phyloP scores from a whole-genome alignment of 2,329 filamentous ascomycete genomes.

The Cladophialophora exuberans region DNA sequence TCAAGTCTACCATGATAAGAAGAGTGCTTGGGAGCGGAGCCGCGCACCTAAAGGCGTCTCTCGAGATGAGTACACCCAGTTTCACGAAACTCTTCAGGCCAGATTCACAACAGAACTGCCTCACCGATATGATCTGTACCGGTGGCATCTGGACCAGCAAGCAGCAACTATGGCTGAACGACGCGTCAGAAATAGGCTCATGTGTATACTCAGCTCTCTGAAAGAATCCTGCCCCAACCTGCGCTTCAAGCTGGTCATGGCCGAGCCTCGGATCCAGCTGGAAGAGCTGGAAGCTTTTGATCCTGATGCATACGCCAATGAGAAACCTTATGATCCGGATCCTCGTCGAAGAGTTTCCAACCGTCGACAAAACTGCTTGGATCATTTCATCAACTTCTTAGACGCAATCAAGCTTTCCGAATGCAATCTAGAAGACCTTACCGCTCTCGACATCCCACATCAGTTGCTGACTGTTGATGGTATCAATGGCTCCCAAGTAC shows the following conservation, averaged over 20 bases:
- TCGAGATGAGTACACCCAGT: conserved; percentile 18
- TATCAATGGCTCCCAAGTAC: conserved; percentile 1
- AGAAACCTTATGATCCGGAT: conserved; percentile 22
- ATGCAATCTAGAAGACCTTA: conserved; percentile 11
- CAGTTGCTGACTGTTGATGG: conserved; percentile 13
- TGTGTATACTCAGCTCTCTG: conserved; percentile 14
- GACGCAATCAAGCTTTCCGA: conserved; percentile 15
- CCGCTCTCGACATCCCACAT: conserved; percentile 22
- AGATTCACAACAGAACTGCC: conserved; percentile 23
- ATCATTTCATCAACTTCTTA: conserved; percentile 27
- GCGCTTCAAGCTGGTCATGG: conserved; percentile 27
- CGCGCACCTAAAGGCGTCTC: conserved; percentile 10
- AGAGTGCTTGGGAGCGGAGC: conserved; percentile 17
- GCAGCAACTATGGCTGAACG: conserved; percentile 19
- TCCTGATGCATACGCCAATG: conserved; percentile 14
- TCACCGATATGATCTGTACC: conserved; percentile 25
- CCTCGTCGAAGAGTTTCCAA: conserved; percentile 21
- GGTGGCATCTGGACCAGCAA: conserved; percentile 30
- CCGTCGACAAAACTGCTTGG: conserved; percentile 22
- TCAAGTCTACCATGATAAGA: conserved; percentile 24
- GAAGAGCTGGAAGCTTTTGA: conserved; percentile 27
- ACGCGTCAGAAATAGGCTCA: conserved; percentile 7
- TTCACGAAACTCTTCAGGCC: conserved; percentile 25
- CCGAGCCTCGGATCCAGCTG: conserved; percentile 26
- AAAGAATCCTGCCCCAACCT: conserved; percentile 11